Conservation (phyloP, 495 filamentous ascomycete species). For the Schizothecium vesticola region DNA sequence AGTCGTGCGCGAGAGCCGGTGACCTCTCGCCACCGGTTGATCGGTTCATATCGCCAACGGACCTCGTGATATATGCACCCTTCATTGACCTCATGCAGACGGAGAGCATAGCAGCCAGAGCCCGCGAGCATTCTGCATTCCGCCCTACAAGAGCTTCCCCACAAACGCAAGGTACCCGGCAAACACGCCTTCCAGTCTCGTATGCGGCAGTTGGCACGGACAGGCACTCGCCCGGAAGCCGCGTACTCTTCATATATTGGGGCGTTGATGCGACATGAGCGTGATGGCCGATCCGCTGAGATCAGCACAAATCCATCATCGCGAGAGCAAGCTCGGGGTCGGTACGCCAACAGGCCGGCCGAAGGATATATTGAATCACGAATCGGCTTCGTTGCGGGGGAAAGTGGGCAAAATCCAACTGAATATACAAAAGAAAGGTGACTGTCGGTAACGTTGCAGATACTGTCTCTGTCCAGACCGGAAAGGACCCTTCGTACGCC, state of each 20-base stretch:
- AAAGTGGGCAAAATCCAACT: not conserved
- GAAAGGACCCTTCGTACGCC: conserved; percentile 19
- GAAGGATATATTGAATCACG: not conserved
- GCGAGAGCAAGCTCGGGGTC: not conserved
- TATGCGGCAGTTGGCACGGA: not conserved
- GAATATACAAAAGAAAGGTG: not conserved
- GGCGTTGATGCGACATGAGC: not conserved
- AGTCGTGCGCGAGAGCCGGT: not conserved
- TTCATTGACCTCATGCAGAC: not conserved
- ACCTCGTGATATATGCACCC: not conserved
- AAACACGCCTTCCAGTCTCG: not conserved
- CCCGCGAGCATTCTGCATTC: not conserved
- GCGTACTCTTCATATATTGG: not conserved
- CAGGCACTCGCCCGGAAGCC: conserved; percentile 1
- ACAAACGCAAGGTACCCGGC: conserved; percentile 5
- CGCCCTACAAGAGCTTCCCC: not conserved
- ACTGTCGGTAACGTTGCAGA: conserved; percentile 28
- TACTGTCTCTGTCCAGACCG: conserved; percentile 14
- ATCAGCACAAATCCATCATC: not conserved
- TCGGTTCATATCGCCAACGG: not conserved
- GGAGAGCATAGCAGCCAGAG: not conserved
- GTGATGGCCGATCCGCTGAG: not conserved
- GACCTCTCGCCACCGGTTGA: conserved; percentile 5
- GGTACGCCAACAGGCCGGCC: not conserved
- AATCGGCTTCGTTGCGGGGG: conserved; percentile 3